Conservation (phyloP, 495 filamentous ascomycete genomes). For the Elaphomyces granulatus region DNA sequence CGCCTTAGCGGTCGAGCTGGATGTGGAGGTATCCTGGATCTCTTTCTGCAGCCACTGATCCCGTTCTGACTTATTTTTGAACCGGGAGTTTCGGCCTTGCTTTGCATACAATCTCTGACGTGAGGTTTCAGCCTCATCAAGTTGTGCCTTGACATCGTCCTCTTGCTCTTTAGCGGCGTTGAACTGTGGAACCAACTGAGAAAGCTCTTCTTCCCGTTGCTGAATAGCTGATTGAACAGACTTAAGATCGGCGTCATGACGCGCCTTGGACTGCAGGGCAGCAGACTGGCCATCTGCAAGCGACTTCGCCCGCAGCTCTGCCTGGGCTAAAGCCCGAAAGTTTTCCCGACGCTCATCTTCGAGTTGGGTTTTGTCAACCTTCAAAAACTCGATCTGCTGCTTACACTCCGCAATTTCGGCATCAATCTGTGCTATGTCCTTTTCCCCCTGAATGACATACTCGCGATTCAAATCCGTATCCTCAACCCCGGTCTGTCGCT, state of each 20-base stretch:
- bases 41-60: constrained; percentile 72
- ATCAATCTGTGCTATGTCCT: constrained; percentile 63
- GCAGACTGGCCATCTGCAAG: constrained; percentile 66
- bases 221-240: constrained; percentile 62
- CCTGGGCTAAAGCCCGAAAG: constrained; percentile 61
- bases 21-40: constrained; percentile 64
- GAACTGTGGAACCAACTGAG: constrained; percentile 58
- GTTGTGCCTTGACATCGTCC: constrained; percentile 45
- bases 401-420: constrained; percentile 62
- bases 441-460: constrained; percentile 63
- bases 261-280: constrained; percentile 51
- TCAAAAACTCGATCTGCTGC: constrained; percentile 71
- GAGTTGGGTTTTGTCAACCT: constrained; percentile 73
- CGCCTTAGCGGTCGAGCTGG: constrained; percentile 61
- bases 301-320: constrained; percentile 70
- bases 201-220: constrained; percentile 60
- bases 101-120: constrained; percentile 81
- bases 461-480: constrained; percentile 70
- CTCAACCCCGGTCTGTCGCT: constrained; percentile 64
- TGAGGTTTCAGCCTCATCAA: constrained; percentile 60
- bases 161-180: constrained; percentile 61
- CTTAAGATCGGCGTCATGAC: constrained; percentile 59
- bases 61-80: constrained; percentile 74
- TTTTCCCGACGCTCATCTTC: constrained; percentile 80
- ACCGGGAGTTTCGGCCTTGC: constrained; percentile 79